phyloP scores from a whole-genome alignment of 2,329 filamentous ascomycete species.

The Alternaria consortialis region DNA sequence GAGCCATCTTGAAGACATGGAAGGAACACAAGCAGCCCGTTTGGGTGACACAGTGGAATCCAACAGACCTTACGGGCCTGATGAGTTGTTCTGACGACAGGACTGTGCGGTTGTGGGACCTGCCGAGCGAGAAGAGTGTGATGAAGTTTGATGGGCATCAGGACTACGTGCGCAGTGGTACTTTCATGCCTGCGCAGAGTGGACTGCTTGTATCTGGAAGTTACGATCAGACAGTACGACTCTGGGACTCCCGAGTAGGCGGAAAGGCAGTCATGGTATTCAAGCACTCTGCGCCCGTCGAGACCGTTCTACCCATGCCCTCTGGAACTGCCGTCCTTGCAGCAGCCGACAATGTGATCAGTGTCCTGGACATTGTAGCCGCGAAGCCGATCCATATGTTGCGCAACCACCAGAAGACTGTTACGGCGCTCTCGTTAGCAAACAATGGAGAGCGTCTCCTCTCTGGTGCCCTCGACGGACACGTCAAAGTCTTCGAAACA shows the following conservation, averaged over 20 bases:
- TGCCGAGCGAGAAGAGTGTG: slow-evolving; percentile 79
- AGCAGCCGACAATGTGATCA: slow-evolving; percentile 84
- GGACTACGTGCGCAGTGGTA: slow-evolving; percentile 90
- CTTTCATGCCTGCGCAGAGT: slow-evolving; percentile 80
- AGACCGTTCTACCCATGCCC: slow-evolving; percentile 85
- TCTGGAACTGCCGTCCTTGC: slow-evolving; percentile 88
- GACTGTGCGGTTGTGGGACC: slow-evolving; percentile 92
- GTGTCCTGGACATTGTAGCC: slow-evolving; percentile 90
- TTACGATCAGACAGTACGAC: slow-evolving; percentile 90
- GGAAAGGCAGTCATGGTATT: slow-evolving; percentile 81
- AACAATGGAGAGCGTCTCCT: slow-evolving; percentile 83
- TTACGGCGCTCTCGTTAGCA: slow-evolving; percentile 84
- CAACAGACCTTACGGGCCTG: slow-evolving; percentile 81
- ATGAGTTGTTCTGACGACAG: slow-evolving; percentile 93
- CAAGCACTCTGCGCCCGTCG: slow-evolving; percentile 89
- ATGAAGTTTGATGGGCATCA: slow-evolving; percentile 84
- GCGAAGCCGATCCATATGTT: slow-evolving; percentile 87
- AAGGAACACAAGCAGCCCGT: slow-evolving; percentile 92
- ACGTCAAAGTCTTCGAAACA: slow-evolving; percentile 97
- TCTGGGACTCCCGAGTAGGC: slow-evolving; percentile 89
- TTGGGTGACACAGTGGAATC: slow-evolving; percentile 92
- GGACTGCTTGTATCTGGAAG: slow-evolving; percentile 84
- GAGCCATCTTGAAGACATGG: slow-evolving; percentile 96
- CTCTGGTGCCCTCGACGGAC: slow-evolving; percentile 89
- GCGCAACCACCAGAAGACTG: slow-evolving; percentile 96